Evolutionary conservation across 2,329 filamentous ascomycete species (phyloP).

Genomic region (Fusarium stilboides): DNA sequence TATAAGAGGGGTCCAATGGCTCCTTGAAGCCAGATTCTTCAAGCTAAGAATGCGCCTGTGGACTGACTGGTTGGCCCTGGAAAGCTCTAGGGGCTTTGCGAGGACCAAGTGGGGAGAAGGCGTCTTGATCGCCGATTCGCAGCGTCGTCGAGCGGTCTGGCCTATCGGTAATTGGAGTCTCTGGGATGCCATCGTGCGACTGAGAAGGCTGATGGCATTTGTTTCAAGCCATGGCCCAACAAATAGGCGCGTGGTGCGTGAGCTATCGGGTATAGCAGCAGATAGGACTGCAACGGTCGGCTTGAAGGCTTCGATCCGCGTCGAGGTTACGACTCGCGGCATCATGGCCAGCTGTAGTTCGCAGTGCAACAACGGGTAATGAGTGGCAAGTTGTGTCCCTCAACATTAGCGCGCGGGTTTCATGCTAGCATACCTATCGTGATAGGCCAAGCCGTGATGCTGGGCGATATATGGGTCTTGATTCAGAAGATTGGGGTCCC

Average conservation of each 20-base stretch:
- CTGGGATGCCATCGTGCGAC: conserved; percentile 7
- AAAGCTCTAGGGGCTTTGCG: conserved; percentile 7
- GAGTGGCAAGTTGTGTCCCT: conserved; percentile 4
- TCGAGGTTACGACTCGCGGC: conserved; percentile 11
- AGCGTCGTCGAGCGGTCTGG: conserved; percentile 38
- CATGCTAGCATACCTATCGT: conserved; percentile 7
- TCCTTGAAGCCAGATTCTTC: conserved; percentile 13
- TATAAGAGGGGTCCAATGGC: conserved; percentile 34
- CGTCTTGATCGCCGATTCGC: conserved; percentile 44
- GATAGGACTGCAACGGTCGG: neutral
- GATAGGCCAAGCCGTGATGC: conserved; percentile 7
- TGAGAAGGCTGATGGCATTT: conserved; percentile 8
- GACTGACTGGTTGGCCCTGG: conserved; percentile 7
- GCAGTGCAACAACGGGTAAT: neutral
- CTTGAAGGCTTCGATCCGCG: conserved; percentile 23
- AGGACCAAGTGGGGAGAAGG: conserved; percentile 20
- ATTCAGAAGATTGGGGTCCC: conserved; percentile 3
- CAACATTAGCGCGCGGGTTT: conserved; percentile 17
- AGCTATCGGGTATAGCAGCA: conserved; percentile 4
- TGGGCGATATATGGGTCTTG: conserved; percentile 14
- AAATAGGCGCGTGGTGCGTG: conserved; percentile 14
- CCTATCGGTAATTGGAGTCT: conserved; percentile 22
- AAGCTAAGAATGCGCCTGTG: conserved; percentile 26
- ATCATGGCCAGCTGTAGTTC: conserved; percentile 16
- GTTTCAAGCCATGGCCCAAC: conserved; percentile 14